These are phyloP conservation scores for Globisporangium orthogonon DNA, from an alignment of 352 stramenopile genomes.

Conservation along the genomic window DNA sequence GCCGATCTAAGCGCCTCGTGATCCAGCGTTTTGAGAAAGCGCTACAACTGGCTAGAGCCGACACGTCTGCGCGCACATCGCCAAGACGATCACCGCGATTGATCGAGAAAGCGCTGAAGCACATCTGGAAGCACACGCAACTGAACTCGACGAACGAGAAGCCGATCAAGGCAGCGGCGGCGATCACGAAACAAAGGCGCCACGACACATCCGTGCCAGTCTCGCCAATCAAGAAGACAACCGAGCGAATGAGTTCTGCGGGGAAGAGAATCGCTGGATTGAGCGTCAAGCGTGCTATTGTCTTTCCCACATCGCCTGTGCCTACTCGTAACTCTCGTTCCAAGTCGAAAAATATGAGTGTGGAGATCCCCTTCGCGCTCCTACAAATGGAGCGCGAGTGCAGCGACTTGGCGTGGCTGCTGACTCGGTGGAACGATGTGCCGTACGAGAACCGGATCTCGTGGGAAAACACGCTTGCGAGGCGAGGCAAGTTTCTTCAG, in stretches of 20 bases:
- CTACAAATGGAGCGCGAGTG: not conserved
- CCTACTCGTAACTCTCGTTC: not conserved
- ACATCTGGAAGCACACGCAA: not conserved
- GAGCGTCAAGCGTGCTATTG: not conserved
- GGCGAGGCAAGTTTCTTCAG: not conserved
- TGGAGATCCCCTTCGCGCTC: not conserved
- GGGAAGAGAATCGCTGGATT: no score
- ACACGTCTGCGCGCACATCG: not conserved
- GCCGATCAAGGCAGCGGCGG: not conserved
- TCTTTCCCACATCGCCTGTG: not conserved
- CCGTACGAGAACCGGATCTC: not conserved
- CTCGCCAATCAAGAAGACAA: not conserved
- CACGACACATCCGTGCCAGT: not conserved
- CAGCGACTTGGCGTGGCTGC: not conserved
- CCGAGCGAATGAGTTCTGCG: not conserved
- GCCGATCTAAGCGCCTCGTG: not conserved
- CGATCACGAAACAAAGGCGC: not conserved
- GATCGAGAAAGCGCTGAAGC: not conserved
- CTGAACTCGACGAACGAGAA: not conserved
- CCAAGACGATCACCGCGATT: not conserved
- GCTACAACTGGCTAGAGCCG: not conserved
- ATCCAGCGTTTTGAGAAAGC: not conserved
- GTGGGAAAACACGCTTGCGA: not conserved
- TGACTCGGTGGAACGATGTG: not conserved
- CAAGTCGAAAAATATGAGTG: not conserved